A percentile compares a stretch with the other conserved stretches of the same genome.
phyloP scores from a whole-genome alignment of 495 filamentous ascomycete species.

The Lasiosphaeriaceae sp. region DNA sequence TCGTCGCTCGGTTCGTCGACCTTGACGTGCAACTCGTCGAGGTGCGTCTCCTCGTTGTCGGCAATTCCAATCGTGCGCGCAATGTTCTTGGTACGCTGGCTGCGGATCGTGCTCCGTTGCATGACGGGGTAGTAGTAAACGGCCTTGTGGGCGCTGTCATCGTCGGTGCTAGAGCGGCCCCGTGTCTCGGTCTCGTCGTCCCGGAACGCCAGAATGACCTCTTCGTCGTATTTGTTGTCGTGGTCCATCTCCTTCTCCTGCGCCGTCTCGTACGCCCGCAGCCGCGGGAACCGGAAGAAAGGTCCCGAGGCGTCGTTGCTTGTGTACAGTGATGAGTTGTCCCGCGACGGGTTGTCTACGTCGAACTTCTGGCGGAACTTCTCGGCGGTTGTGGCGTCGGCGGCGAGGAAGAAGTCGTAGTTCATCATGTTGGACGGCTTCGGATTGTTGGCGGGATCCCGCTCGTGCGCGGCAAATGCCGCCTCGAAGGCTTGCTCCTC shows the following conservation, averaged over 20 bases:
- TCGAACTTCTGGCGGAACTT: constrained; percentile 73
- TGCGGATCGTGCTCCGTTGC: constrained; percentile 56
- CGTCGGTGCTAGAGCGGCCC: constrained; percentile 8
- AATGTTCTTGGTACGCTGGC: constrained; percentile 55
- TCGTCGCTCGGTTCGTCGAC: constrained; percentile 42
- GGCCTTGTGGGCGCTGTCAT: constrained; percentile 51
- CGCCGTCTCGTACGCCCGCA: constrained; percentile 81
- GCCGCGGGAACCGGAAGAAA: constrained; percentile 67
- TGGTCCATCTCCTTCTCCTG: constrained; percentile 62
- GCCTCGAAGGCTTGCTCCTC: constrained; percentile 47
- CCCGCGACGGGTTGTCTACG: constrained; percentile 61
- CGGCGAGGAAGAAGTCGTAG: constrained; percentile 77
- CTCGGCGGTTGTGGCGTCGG: constrained; percentile 49
- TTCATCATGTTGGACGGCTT: constrained; percentile 61
- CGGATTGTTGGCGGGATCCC: constrained; percentile 58
- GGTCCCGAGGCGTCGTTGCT: constrained; percentile 40
- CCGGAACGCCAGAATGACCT: constrained; percentile 49
- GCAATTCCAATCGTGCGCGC: constrained; percentile 39
- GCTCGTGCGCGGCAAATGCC: constrained; percentile 57
- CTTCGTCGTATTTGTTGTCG: constrained; percentile 58
- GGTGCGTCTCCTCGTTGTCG: constrained; percentile 37
- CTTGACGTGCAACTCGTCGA: constrained; percentile 42
- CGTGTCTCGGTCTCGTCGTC: constrained; percentile 35
- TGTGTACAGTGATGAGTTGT: constrained; percentile 65
- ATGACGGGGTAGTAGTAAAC: constrained; percentile 90